Conservation (phyloP, 768 basidiomycete genomes). For the Auricularia sp. region DNA sequence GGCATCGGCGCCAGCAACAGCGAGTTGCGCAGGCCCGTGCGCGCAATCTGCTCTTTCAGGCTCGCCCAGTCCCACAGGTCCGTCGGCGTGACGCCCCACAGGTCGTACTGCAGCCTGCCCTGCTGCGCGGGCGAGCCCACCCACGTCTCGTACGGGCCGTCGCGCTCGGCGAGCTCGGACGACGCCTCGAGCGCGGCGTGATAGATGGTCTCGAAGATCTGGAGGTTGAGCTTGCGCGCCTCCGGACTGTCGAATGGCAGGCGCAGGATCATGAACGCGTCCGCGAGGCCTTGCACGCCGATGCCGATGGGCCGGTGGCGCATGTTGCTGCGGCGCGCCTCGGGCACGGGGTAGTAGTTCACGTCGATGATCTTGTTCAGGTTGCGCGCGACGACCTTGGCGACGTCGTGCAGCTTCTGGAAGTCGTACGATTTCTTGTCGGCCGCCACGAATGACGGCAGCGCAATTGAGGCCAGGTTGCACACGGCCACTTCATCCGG, state of each 20-base stretch:
- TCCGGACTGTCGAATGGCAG: conserved; percentile 89
- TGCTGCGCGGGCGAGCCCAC: conserved; percentile 81
- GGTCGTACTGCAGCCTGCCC: conserved; percentile 86
- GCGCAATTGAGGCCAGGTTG: conserved; percentile 93
- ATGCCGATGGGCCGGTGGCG: conserved; percentile 96
- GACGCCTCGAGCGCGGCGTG: conserved; percentile 89
- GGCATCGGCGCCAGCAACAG: conserved; percentile 95
- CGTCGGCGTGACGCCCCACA: conserved; percentile 87
- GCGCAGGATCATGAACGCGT: conserved; percentile 93
- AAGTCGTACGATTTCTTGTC: conserved; percentile 61
- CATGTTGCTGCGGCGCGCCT: conserved; percentile 88
- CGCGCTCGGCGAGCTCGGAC: conserved; percentile 67
- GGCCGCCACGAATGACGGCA: conserved; percentile 72
- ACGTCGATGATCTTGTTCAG: conserved; percentile 89
- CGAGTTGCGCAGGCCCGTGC: conserved; percentile 80
- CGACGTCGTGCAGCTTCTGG: conserved; percentile 85
- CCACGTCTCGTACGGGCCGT: conserved; percentile 83
- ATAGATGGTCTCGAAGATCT: conserved; percentile 99
- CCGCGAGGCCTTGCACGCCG: conserved; percentile 95
- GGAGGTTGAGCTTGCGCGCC: conserved; percentile 79
- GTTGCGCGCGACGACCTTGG: conserved; percentile 88
- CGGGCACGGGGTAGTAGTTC: conserved; percentile 91
- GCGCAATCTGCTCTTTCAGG: conserved; percentile 77
- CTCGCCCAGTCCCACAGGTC: conserved; percentile 89
- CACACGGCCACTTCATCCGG: conserved; percentile 97